A percentile compares a stretch with the other conserved stretches of the same genome.
These are phyloP conservation scores for Phytopythium chamaehyphon DNA, from an alignment of 352 stramenopile species.

Conservation along the genomic window DNA sequence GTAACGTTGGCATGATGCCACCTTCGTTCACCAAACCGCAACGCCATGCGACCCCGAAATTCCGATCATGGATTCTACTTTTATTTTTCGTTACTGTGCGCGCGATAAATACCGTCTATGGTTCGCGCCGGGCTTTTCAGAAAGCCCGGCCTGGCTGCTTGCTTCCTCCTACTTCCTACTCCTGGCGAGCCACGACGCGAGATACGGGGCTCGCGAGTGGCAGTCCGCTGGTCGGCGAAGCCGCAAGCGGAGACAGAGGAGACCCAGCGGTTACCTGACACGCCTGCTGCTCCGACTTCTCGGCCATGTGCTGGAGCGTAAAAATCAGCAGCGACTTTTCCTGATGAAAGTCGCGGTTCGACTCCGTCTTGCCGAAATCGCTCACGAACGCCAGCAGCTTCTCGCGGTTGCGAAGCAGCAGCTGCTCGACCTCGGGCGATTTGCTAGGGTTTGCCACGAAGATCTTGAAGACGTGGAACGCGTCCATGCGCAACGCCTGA, in stretches of 20 bases:
- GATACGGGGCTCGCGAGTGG: slow-evolving; percentile 27
- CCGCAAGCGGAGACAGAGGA: slow-evolving; percentile 7
- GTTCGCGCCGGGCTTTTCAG: background rate
- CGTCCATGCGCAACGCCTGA: slow-evolving; percentile 73
- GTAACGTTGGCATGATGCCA: too few relatives aligned
- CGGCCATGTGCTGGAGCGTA: slow-evolving; percentile 57
- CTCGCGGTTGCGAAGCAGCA: slow-evolving; percentile 68
- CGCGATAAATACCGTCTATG: background rate
- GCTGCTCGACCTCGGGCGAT: slow-evolving; percentile 60
- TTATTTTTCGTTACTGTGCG: too few relatives aligned
- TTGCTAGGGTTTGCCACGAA: slow-evolving; percentile 87
- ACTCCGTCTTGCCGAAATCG: slow-evolving; percentile 72
- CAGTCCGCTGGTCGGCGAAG: slow-evolving; percentile 39
- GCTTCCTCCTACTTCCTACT: slow-evolving; percentile 22
- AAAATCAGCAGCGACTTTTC: slow-evolving; percentile 72
- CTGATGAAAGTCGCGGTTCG: slow-evolving; percentile 71
- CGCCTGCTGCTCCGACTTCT: slow-evolving; percentile 17
- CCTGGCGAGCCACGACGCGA: slow-evolving; percentile 31
- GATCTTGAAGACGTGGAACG: slow-evolving; percentile 88
- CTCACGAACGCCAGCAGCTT: slow-evolving; percentile 76
- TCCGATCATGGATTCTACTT: background rate
- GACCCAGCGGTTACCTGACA: slow-evolving; percentile 12
- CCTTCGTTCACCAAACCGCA: too few relatives aligned
- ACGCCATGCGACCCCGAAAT: too few relatives aligned
- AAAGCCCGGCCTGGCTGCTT: slow-evolving; percentile 1